phyloP scores from a whole-genome alignment of 2,329 filamentous ascomycete species.

The Alternaria ethzedia region DNA sequence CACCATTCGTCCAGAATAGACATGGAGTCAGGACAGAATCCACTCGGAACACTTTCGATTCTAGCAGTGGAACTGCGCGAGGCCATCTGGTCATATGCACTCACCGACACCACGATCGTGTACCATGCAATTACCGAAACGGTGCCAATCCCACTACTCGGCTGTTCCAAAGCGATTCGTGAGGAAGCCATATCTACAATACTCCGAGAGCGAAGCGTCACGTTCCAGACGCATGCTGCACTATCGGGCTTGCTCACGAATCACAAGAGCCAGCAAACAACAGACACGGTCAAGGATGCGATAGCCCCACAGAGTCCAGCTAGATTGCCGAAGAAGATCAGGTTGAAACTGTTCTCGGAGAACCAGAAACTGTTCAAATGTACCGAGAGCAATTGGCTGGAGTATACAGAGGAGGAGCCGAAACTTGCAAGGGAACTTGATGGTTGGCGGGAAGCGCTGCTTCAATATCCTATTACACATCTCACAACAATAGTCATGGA shows the following conservation, averaged over 20 bases:
- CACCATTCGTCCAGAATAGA: neutral
- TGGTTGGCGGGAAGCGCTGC: neutral
- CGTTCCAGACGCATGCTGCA: neutral
- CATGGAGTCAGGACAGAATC: neutral
- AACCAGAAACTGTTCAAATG: neutral
- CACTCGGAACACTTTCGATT: neutral
- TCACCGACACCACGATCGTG: neutral
- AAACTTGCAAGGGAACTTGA: neutral
- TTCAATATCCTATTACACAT: neutral
- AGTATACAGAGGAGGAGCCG: neutral
- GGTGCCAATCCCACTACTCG: neutral
- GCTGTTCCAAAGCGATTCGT: conserved; percentile 1
- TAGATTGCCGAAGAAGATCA: neutral
- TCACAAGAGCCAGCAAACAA: neutral
- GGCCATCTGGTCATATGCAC: neutral
- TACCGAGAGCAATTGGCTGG: neutral
- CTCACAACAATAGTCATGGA: neutral
- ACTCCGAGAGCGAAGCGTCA: neutral
- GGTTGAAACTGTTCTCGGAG: neutral
- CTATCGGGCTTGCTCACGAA: neutral
- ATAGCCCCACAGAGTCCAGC: neutral
- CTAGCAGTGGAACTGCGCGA: neutral
- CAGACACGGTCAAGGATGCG: neutral
- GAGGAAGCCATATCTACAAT: neutral
- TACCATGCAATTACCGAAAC: neutral